phyloP scores from a whole-genome alignment of 2,329 filamentous ascomycete species.

The Colletotrichum chrysophilum region DNA sequence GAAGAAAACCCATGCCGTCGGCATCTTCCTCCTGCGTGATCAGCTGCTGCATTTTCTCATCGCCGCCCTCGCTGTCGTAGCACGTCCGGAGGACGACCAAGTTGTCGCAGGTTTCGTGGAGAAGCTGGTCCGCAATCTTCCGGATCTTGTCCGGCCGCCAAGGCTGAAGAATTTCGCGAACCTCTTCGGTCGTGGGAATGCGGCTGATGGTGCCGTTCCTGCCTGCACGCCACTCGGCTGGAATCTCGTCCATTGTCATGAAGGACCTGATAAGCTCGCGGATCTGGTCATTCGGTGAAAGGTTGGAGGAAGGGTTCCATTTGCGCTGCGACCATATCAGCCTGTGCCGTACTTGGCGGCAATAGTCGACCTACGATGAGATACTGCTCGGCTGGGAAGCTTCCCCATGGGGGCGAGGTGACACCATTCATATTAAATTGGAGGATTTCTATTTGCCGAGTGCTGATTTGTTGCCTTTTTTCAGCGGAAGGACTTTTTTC shows the following conservation, averaged over 20 bases:
- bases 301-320: background rate
- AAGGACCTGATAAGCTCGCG: background rate
- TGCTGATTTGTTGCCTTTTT: background rate
- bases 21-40: background rate
- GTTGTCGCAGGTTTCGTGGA: background rate
- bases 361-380: background rate
- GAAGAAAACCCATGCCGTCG: background rate
- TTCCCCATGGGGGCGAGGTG: background rate
- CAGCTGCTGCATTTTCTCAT: background rate
- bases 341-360: background rate
- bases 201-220: background rate
- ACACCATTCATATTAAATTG: background rate
- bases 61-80: background rate
- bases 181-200: background rate
- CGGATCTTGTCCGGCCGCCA: background rate
- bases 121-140: background rate
- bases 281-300: background rate
- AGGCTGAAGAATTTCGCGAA: background rate
- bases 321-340: background rate
- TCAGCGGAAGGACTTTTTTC: no score
- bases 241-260: background rate
- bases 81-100: slow-evolving; percentile 5
- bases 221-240: background rate
- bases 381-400: background rate
- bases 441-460: no score